A percentile compares a stretch with the other conserved stretches of the same genome.
These are phyloP conservation scores for Microbotryomycetes sp. DNA, from an alignment of 1,284 basidiomycete species.

Conservation along the genomic window DNA sequence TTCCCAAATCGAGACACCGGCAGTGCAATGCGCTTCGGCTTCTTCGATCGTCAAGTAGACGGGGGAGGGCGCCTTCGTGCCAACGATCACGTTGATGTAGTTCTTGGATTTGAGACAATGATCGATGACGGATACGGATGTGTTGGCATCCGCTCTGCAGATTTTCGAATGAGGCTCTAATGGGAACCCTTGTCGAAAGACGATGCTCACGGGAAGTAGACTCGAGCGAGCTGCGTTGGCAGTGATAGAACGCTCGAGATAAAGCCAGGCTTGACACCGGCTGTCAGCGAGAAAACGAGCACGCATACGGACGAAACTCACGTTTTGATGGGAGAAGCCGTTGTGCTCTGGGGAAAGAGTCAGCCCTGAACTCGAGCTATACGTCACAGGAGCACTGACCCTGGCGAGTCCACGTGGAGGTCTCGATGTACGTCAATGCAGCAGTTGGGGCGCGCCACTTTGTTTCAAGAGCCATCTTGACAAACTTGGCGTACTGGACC, in stretches of 20 bases:
- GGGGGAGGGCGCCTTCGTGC: conserved; percentile 53
- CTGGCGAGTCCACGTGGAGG: conserved; percentile 67
- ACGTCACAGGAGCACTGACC: conserved; percentile 11
- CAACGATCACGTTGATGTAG: conserved; percentile 78
- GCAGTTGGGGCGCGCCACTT: conserved; percentile 64
- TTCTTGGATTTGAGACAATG: conserved; percentile 76
- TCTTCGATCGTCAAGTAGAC: conserved; percentile 42
- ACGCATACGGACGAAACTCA: neutral
- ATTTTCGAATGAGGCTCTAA: no score
- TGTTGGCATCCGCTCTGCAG: conserved; percentile 71
- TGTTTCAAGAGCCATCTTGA: conserved; percentile 65
- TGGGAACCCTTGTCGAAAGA: no score
- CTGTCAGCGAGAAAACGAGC: conserved; percentile 46
- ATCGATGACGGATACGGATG: conserved; percentile 62
- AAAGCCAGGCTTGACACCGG: conserved; percentile 66
- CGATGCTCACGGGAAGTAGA: conserved; percentile 58
- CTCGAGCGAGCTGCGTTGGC: conserved; percentile 63
- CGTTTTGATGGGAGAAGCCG: conserved; percentile 48
- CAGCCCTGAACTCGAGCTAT: neutral
- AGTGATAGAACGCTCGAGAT: conserved; percentile 73
- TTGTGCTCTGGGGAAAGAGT: conserved; percentile 43
- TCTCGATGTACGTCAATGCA: conserved; percentile 77
- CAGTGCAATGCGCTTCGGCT: conserved; percentile 39
- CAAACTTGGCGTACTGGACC: conserved; percentile 70
- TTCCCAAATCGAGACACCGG: conserved; percentile 45